These are phyloP conservation scores for Diospyros kaki DNA, from an alignment of 148 eudicot species.

Conservation along the genomic window DNA sequence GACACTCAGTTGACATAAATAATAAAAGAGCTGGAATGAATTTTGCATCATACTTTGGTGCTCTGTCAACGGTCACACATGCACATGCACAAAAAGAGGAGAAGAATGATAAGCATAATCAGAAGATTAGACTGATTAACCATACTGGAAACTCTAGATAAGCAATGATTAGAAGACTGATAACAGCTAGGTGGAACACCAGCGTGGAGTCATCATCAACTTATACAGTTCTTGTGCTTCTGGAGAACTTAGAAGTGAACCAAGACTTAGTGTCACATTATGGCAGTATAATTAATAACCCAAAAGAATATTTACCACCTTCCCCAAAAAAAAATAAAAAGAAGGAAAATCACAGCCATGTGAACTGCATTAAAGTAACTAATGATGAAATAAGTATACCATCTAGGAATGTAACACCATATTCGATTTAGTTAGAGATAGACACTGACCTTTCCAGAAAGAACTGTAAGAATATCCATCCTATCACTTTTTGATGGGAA, in stretches of 20 bases:
- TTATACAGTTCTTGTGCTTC: neutral
- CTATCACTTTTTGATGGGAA: slow-evolving; percentile 78
- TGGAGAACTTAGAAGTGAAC: neutral
- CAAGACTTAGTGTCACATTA: neutral
- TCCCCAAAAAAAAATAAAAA: too few relatives aligned
- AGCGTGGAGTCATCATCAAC: neutral
- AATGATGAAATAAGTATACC: neutral
- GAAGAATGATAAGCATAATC: too few relatives aligned
- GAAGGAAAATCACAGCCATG: neutral
- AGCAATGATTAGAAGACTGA: neutral
- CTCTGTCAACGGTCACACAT: too few relatives aligned
- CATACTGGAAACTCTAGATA: too few relatives aligned
- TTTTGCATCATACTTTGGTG: too few relatives aligned
- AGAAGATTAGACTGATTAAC: too few relatives aligned
- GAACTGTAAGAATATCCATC: slow-evolving; percentile 79
- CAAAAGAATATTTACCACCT: neutral
- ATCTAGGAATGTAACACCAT: slow-evolving; percentile 4
- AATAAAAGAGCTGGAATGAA: too few relatives aligned
- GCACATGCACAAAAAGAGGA: too few relatives aligned
- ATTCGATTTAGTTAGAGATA: neutral
- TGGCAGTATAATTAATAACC: neutral
- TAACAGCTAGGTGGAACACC: neutral
- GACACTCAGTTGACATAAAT: too few relatives aligned
- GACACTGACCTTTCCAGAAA: slow-evolving; percentile 73
- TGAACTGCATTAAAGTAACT: slow-evolving; percentile 11